These are phyloP conservation scores for Holtermanniella nyarrowii DNA, from an alignment of 768 basidiomycete genomes.

Conservation along the genomic window DNA sequence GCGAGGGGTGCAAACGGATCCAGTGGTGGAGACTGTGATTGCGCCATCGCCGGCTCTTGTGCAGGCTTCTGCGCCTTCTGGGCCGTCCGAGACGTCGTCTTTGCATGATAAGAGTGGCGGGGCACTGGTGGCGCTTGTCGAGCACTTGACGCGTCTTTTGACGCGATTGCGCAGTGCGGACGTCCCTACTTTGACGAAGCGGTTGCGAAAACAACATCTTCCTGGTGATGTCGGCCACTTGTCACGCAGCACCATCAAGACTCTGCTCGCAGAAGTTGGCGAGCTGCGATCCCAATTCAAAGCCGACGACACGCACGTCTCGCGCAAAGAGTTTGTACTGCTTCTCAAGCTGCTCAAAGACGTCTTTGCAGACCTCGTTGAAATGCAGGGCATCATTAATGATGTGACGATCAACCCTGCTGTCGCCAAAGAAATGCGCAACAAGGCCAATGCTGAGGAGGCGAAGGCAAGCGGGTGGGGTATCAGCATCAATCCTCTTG, in stretches of 20 bases:
- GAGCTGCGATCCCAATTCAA: conserved; percentile 67
- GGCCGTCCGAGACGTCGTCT: conserved; percentile 68
- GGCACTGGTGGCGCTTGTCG: conserved; percentile 39
- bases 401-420: conserved; percentile 81
- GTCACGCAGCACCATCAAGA: conserved; percentile 66
- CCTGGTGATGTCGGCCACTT: conserved; percentile 72
- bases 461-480: conserved; percentile 37
- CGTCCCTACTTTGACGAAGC: conserved; percentile 72
- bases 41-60: too few relatives aligned
- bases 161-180: conserved; percentile 62
- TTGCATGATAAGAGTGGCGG: conserved; percentile 44
- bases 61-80: too few relatives aligned
- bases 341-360: conserved; percentile 81
- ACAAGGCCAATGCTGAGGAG: conserved; percentile 38
- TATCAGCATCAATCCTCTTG: conserved; percentile 53
- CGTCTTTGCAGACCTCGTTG: conserved; percentile 67
- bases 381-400: conserved; percentile 72
- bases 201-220: conserved; percentile 82
- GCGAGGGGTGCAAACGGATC: conserved; percentile 61
- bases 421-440: conserved; percentile 53
- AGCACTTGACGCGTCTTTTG: conserved; percentile 54
- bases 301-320: conserved; percentile 46
- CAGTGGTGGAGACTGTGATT: conserved; percentile 9
- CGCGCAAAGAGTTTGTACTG: conserved; percentile 67
- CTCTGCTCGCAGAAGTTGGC: conserved; percentile 60